phyloP scores from a whole-genome alignment of 345 rosid genomes.

The Dipteronia dyeriana region DNA sequence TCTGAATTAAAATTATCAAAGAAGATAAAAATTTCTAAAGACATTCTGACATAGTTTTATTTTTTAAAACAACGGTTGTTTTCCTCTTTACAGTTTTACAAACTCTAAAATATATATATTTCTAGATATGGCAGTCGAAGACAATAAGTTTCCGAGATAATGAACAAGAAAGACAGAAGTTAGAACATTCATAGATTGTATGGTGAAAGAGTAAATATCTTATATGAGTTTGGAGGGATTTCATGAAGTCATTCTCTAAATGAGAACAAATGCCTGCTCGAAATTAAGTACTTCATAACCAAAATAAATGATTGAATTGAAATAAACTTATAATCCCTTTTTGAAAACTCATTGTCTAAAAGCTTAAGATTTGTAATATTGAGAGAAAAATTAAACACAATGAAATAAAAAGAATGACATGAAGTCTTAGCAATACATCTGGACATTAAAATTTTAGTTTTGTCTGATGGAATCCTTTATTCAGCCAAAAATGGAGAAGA shows the following conservation, averaged over 20 bases:
- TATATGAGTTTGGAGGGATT: constrained; percentile 77
- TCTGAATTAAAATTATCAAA: too few relatives aligned
- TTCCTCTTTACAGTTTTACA: too few relatives aligned
- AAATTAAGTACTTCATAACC: constrained; percentile 76
- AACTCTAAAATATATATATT: too few relatives aligned
- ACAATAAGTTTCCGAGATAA: not conserved
- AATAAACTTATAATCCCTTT: not conserved
- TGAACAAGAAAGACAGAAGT: constrained; percentile 4
- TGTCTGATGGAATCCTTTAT: not conserved
- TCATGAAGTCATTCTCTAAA: constrained; percentile 81
- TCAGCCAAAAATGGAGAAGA: not conserved
- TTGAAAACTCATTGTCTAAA: not conserved
- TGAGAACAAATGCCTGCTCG: constrained; percentile 59
- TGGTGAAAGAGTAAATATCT: not conserved
- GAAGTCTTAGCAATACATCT: not conserved
- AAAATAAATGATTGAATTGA: not conserved
- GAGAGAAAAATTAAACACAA: not conserved
- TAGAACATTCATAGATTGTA: not conserved
- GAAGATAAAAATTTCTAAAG: too few relatives aligned
- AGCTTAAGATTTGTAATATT: not conserved
- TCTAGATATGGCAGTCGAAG: too few relatives aligned
- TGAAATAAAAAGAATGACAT: not conserved
- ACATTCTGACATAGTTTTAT: too few relatives aligned
- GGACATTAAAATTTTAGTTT: too few relatives aligned
- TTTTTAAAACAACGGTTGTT: too few relatives aligned